Evolutionary conservation across 2,329 filamentous ascomycete species (phyloP), one percentile per base, ranked within the genome.

Genomic region (Monascus ruber): DNA sequence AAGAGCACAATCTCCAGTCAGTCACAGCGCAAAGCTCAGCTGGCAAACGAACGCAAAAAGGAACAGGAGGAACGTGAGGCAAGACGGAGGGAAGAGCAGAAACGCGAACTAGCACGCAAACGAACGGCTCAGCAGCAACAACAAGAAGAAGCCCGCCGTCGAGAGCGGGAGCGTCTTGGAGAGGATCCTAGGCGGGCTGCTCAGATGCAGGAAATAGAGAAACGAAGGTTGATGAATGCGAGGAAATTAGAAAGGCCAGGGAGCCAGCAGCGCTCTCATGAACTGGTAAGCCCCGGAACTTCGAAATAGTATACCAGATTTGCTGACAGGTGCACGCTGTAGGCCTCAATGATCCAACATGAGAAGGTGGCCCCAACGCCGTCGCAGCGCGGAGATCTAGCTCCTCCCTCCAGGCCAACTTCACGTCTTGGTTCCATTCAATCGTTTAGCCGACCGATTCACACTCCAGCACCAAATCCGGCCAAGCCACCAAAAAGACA

Each of bases 61-160:
- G 86, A 94, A 58, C 81, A 77, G 56, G 87, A 94, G 51, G 85
- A 93, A 55, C 77, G 79, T 35, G 84, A 87, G 47, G 77, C 78
- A 9, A 80, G 87, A 52, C 77, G 81, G 36, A 89, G 85, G 54
- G 79, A 81, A 6, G 84, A 93, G 17, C 79, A 82, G 31, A 94
- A 93, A 62, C 75, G 79, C 10, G 85, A 93, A 51, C 67, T 83
- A 28, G 86, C 94, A 56, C 79, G 83, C 35, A 86, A 87, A 64
- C 74, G 83, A 42, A 76, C 76, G 35, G 77, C 75, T 31, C 63
- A 68, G 26, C 47, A 45, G 37, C 55, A 60, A 39, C 58, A 55
- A 34, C 75, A 75, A 39, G 71, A 75, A 38, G 80, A 85, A 47
- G 66, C 68, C 10, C 78, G 82, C 45, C 72, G 70, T 32, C 76